Percentiles rank a stretch among this genome's conserved stretches.
These are phyloP conservation scores for Trametes cingulata DNA, from an alignment of 768 basidiomycete genomes.

Conservation along the genomic window DNA sequence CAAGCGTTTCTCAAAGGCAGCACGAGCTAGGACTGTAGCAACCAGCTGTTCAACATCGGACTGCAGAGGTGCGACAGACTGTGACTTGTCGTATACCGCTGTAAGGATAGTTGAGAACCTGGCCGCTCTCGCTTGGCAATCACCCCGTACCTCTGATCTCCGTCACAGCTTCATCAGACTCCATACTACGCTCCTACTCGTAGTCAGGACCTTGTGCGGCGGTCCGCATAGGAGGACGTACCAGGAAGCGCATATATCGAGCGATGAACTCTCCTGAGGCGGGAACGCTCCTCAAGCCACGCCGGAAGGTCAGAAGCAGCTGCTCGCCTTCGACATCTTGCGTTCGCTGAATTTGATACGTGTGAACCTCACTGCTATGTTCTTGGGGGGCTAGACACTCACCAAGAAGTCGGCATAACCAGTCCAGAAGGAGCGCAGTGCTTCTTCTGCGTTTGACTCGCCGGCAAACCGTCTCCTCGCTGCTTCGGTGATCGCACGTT, in stretches of 20 bases:
- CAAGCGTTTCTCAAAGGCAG: constrained; percentile 60
- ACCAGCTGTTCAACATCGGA: constrained; percentile 65
- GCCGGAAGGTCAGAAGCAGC: constrained; percentile 45
- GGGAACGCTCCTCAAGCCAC: constrained; percentile 74
- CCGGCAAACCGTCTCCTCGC: constrained; percentile 57
- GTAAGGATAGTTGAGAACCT: background rate
- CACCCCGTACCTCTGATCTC: constrained; percentile 14
- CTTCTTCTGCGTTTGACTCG: constrained; percentile 57
- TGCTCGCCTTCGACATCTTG: constrained; percentile 44
- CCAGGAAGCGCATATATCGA: constrained; percentile 71
- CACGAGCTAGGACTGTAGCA: constrained; percentile 62
- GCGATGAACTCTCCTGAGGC: constrained; percentile 79
- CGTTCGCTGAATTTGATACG: constrained; percentile 41
- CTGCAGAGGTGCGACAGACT: constrained; percentile 55
- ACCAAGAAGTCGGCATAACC: constrained; percentile 75
- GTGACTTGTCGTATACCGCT: constrained; percentile 62
- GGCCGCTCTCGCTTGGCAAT: no score
- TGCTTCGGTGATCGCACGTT: constrained; percentile 75
- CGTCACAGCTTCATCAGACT: constrained; percentile 34
- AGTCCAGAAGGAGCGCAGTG: constrained; percentile 67
- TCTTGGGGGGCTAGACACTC: constrained; percentile 25
- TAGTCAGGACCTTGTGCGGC: constrained; percentile 23
- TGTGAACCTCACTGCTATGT: background rate
- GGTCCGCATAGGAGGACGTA: constrained; percentile 39
- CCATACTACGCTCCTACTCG: constrained; percentile 42